These are phyloP conservation scores for Tuber melanosporum DNA, from an alignment of 495 filamentous ascomycete species.

Conservation along the genomic window DNA sequence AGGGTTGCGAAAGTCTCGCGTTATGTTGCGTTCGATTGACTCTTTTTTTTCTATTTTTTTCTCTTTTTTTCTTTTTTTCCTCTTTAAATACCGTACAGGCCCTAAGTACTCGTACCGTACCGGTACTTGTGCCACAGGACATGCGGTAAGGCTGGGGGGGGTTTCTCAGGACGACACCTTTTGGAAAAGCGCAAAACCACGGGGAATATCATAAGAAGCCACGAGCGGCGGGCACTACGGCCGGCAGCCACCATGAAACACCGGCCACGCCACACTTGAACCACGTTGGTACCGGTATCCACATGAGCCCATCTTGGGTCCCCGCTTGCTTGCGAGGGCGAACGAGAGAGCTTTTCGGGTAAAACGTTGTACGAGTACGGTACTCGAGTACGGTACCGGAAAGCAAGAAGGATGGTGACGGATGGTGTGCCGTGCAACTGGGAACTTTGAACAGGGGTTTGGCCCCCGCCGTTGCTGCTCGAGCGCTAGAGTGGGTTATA, in stretches of 20 bases:
- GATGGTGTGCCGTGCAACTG: constrained; percentile 2
- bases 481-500: too few species aligned
- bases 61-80: neutral
- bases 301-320: neutral
- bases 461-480: neutral
- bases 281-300: too few species aligned
- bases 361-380: neutral
- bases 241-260: neutral
- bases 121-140: neutral
- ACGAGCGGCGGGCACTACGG: constrained; percentile 1
- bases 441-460: neutral
- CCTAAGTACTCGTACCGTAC: too few species aligned
- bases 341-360: neutral
- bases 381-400: neutral
- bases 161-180: neutral
- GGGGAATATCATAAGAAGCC: neutral
- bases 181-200: neutral
- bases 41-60: neutral
- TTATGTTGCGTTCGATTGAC: neutral
- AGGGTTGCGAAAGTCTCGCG: neutral
- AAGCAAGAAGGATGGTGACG: neutral
- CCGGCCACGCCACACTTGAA: neutral
- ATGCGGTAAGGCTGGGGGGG: neutral
- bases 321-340: neutral
- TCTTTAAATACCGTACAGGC: neutral